phyloP scores from a whole-genome alignment of 2,329 filamentous ascomycete species.

The Penicillium concentricum region DNA sequence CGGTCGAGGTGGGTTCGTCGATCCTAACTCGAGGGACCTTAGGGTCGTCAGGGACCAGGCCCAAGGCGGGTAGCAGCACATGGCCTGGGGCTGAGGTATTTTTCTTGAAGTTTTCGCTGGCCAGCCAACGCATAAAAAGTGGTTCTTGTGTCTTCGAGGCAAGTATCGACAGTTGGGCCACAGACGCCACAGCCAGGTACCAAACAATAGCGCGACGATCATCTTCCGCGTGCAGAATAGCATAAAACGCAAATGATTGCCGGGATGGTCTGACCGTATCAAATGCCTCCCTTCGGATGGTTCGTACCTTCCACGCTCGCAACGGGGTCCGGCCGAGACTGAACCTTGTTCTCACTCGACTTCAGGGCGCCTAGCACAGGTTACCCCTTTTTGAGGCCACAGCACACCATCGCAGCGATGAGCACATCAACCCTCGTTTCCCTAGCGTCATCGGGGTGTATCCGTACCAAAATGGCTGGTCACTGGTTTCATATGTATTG shows the following conservation, averaged over 20 bases:
- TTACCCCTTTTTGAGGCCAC: not conserved
- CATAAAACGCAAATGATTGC: slow-evolving; percentile 1
- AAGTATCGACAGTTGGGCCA: slow-evolving; percentile 16
- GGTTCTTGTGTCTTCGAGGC: not conserved
- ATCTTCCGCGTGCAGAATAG: slow-evolving; percentile 13
- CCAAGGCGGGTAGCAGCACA: not conserved
- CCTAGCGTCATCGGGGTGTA: not conserved
- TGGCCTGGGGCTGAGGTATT: slow-evolving; percentile 3
- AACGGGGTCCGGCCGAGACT: not conserved
- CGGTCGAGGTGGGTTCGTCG: slow-evolving; percentile 4
- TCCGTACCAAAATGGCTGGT: not conserved
- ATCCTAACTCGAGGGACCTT: slow-evolving; percentile 9
- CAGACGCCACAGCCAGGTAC: slow-evolving; percentile 9
- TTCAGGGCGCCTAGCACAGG: not conserved
- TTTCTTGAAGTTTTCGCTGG: slow-evolving; percentile 3
- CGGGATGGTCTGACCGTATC: slow-evolving; percentile 16
- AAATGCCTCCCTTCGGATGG: not conserved
- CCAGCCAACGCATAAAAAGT: slow-evolving; percentile 6
- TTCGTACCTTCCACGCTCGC: not conserved
- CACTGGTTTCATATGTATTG: not conserved
- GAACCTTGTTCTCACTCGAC: not conserved
- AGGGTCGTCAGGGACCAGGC: slow-evolving; percentile 1
- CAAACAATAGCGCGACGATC: slow-evolving; percentile 15
- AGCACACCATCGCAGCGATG: not conserved
- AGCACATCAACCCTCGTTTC: not conserved